These are phyloP conservation scores for Phytophthora ohioensis DNA, from an alignment of 352 stramenopile species.

Conservation along the genomic window DNA sequence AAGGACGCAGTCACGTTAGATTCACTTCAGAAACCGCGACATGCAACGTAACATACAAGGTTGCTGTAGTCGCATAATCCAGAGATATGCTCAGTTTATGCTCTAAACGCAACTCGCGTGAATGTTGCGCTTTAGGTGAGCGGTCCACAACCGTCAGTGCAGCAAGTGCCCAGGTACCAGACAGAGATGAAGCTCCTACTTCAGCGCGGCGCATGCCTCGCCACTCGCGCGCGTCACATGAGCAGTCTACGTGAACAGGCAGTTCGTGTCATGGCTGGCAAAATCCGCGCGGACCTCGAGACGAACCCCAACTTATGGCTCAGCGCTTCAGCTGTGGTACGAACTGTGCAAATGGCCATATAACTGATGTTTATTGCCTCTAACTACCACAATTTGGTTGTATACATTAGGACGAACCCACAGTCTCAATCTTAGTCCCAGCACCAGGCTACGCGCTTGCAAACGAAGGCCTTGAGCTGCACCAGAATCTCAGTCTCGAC, in stretches of 20 bases:
- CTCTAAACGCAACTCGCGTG: neutral
- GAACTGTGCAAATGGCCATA: constrained; percentile 14
- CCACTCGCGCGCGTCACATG: constrained; percentile 37
- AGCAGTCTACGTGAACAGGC: constrained; percentile 73
- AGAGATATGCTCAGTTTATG: neutral
- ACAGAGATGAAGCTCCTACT: constrained; percentile 46
- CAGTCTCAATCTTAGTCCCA: constrained; percentile 84
- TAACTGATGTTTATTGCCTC: neutral
- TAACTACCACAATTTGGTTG: constrained; percentile 11
- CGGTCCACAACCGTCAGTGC: constrained; percentile 23
- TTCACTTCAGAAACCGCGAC: constrained; percentile 12
- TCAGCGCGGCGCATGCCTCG: constrained; percentile 29
- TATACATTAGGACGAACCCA: constrained; percentile 74
- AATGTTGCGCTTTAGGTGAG: constrained; percentile 15
- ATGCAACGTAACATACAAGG: constrained; percentile 11
- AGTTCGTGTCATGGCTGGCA: constrained; percentile 63
- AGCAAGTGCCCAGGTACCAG: neutral
- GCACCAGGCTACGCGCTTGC: constrained; percentile 64
- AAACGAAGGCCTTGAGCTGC: constrained; percentile 35
- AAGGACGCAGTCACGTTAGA: neutral
- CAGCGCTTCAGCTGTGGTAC: constrained; percentile 76
- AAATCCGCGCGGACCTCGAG: constrained; percentile 76
- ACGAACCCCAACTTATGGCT: constrained; percentile 87
- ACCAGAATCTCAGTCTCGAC: constrained; percentile 51
- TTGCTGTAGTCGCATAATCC: constrained; percentile 13